Conservation (phyloP, 345 rosid species). For the Clarkia xantiana region DNA sequence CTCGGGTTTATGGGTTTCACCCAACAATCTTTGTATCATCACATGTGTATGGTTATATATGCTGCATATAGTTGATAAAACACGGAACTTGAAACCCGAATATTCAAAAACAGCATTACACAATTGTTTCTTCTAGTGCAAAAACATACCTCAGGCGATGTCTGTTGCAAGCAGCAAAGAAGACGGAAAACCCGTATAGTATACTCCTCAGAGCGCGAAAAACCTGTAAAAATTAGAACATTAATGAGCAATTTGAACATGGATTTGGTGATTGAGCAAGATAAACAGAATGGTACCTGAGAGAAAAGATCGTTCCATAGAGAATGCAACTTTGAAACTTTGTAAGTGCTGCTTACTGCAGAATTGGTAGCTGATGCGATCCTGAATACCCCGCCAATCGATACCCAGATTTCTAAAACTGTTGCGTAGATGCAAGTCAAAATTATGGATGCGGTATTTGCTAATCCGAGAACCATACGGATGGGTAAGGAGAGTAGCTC, state of each 20-base stretch:
- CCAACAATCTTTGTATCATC: slow-evolving; percentile 12
- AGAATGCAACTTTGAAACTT: slow-evolving; percentile 77
- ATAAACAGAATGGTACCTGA: slow-evolving; percentile 31
- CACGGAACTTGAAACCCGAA: not conserved
- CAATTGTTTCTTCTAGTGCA: not conserved
- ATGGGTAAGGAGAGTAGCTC: slow-evolving; percentile 59
- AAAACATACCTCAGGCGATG: slow-evolving; percentile 80
- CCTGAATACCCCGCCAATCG: slow-evolving; percentile 33
- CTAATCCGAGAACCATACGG: slow-evolving; percentile 39
- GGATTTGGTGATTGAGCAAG: not conserved
- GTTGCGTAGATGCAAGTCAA: slow-evolving; percentile 28
- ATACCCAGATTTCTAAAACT: slow-evolving; percentile 39
- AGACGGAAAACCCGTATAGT: slow-evolving; percentile 73
- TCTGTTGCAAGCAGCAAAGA: slow-evolving; percentile 85
- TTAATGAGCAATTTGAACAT: not conserved
- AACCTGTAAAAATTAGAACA: slow-evolving; percentile 30
- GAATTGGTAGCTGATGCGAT: slow-evolving; percentile 51
- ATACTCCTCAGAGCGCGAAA: slow-evolving; percentile 88
- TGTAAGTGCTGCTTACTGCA: slow-evolving; percentile 32
- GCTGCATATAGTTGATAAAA: too few species aligned
- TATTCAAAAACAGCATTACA: not conserved
- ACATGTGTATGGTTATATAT: slow-evolving; percentile 23
- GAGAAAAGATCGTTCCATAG: slow-evolving; percentile 98
- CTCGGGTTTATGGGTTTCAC: slow-evolving; percentile 9
- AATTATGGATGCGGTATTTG: slow-evolving; percentile 26